These are phyloP conservation scores for Rubus parviflorus DNA, from an alignment of 306 rosid species.

Conservation along the genomic window DNA sequence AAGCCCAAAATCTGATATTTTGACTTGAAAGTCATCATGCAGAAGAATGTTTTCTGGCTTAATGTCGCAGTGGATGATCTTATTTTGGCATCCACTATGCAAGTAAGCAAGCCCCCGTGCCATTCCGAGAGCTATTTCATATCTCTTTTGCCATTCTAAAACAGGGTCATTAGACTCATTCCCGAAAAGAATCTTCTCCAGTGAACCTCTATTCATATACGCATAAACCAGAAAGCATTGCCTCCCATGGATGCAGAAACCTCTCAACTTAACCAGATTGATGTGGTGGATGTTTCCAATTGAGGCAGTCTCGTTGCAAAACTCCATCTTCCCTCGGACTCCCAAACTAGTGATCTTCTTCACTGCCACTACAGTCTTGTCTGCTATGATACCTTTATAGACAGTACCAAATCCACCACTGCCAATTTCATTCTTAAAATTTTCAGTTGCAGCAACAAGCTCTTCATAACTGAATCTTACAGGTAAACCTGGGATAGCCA, in stretches of 20 bases:
- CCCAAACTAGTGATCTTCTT: conserved; percentile 27
- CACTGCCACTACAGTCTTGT: conserved; percentile 29
- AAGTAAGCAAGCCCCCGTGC: conserved; percentile 58
- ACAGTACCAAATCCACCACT: conserved; percentile 38
- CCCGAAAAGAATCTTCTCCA: conserved; percentile 23
- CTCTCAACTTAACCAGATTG: conserved; percentile 24
- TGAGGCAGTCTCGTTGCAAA: conserved; percentile 19
- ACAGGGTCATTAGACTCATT: conserved; percentile 6
- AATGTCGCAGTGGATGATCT: conserved; percentile 62
- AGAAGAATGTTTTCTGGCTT: conserved; percentile 70
- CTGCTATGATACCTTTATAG: conserved; percentile 22
- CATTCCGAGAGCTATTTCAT: conserved; percentile 42
- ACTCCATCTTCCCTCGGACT: conserved; percentile 30
- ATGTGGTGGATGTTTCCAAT: conserved; percentile 29
- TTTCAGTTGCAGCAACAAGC: conserved; percentile 27
- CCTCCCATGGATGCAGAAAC: conserved; percentile 17
- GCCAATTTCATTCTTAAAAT: conserved; percentile 24
- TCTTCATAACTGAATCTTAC: conserved; percentile 22
- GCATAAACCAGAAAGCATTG: conserved; percentile 18
- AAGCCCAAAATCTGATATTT: conserved; percentile 62
- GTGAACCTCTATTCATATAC: conserved; percentile 23
- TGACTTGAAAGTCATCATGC: conserved; percentile 33
- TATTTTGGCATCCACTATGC: conserved; percentile 55
- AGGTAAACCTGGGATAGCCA: conserved; percentile 28
- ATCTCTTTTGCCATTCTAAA: conserved; percentile 28